A percentile compares a stretch with the other conserved stretches of the same genome.
Evolutionary conservation across 2,329 filamentous ascomycete genomes (phyloP).

Genomic region (Aspergillus ochraceus): DNA sequence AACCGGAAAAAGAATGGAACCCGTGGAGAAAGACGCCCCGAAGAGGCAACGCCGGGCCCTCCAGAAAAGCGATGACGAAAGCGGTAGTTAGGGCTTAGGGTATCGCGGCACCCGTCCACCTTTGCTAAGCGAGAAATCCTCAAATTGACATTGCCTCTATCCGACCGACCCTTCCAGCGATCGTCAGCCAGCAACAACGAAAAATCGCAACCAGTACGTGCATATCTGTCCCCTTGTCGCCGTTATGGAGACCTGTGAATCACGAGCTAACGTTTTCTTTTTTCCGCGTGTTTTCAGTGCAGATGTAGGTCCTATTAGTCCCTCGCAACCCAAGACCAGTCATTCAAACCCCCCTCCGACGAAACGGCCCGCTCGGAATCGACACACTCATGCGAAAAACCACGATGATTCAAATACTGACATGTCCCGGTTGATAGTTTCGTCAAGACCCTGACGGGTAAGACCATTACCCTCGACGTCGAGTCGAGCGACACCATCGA

Average conservation of each 20-base stretch:
- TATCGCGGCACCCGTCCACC: constrained; percentile 32
- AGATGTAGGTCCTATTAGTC: constrained; percentile 70
- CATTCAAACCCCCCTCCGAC: constrained; percentile 9
- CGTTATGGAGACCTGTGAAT: constrained; percentile 14
- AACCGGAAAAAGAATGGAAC: constrained; percentile 7
- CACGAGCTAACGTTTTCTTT: constrained; percentile 49
- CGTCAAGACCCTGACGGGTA: constrained; percentile 99
- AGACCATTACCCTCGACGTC: constrained; percentile 99
- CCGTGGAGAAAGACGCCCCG: constrained; percentile 11
- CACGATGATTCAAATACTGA: constrained; percentile 22
- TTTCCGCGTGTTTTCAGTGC: constrained; percentile 61
- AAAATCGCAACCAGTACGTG: constrained; percentile 50
- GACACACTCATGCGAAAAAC: constrained; percentile 6
- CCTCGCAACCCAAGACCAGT: constrained; percentile 23
- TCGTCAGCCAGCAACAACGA: constrained; percentile 45
- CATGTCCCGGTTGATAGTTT: constrained; percentile 63
- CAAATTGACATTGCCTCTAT: constrained; percentile 39
- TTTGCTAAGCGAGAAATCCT: constrained; percentile 46
- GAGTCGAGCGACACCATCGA: constrained; percentile 99
- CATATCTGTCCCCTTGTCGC: constrained; percentile 13
- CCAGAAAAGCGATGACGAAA: constrained; percentile 12
- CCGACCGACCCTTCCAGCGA: constrained; percentile 39
- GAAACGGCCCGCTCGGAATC: constrained; percentile 6
- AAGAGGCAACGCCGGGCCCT: constrained; percentile 8
- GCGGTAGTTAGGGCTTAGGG: constrained; percentile 42